A percentile compares a stretch with the other conserved stretches of the same genome.
Conservation (phyloP, 2,329 filamentous ascomycete species). For the Furcasterigmium sp. region DNA sequence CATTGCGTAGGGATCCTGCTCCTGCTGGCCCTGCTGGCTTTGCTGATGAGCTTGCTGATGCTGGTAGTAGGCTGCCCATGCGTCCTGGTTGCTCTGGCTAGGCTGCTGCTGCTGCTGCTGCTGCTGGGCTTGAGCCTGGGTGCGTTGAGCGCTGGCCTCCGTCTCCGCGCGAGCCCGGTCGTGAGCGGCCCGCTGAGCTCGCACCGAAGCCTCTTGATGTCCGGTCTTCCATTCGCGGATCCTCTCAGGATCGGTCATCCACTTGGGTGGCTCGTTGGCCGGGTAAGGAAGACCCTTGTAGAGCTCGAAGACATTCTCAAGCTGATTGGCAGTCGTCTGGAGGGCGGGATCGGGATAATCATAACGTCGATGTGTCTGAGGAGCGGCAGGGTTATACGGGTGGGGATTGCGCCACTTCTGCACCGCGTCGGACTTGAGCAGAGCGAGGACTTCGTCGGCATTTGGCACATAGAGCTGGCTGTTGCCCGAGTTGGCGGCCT, state of each 20-base stretch:
- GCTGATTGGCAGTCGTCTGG: conserved; percentile 33
- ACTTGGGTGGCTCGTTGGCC: conserved; percentile 45
- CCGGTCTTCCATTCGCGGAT: conserved; percentile 49
- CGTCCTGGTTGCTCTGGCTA: conserved; percentile 12
- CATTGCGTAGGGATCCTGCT: conserved; percentile 29
- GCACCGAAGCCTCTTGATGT: conserved; percentile 33
- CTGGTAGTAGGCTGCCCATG: conserved; percentile 22
- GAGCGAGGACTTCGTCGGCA: conserved; percentile 29
- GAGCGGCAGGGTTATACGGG: conserved; percentile 26
- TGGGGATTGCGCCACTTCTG: conserved; percentile 37
- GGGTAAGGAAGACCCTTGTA: conserved; percentile 43
- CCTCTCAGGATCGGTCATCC: conserved; percentile 41
- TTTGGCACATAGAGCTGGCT: conserved; percentile 19
- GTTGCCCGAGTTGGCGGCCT: conserved; percentile 1
- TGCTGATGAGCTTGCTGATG: conserved; percentile 23
- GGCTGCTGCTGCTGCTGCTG: conserved; percentile 8
- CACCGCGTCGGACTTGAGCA: conserved; percentile 38
- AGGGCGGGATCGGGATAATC: conserved; percentile 38
- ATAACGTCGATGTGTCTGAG: conserved; percentile 18
- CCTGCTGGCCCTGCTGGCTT: conserved; percentile 23
- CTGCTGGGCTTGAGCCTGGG: background rate
- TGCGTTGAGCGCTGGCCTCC: conserved; percentile 18
- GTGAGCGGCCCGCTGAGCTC: conserved; percentile 32
- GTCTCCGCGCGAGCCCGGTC: conserved; percentile 27
- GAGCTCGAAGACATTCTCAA: conserved; percentile 36